Evolutionary conservation across 306 rosid genomes (phyloP), one percentile per base, ranked within the genome.

Genomic region (Vicia sativa): DNA sequence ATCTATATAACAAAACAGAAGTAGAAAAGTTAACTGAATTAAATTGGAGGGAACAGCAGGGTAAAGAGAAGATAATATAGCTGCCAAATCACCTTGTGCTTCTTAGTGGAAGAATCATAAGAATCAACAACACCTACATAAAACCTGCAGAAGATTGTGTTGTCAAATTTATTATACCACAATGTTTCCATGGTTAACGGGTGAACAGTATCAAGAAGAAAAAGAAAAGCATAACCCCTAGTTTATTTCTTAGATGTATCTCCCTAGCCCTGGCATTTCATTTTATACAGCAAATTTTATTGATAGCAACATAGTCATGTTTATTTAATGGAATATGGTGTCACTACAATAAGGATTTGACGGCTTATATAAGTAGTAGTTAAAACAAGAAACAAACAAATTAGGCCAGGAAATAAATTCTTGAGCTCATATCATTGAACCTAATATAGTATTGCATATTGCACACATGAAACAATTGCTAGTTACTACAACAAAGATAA

Each of bases 51-150:
- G 53, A 9, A 9, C 1, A 7, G 10, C 1, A 49, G 3, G 10
- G 9, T 12, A 57, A 23, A 57, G 25, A 66, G 35, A 70, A n/a
- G 57, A 23, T 7, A 37, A 43, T 23, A 44, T 71, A 54, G 35
- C 41, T 62, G 54, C 64, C 70, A 66, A 56, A 84, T 81, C 65
- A 93, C 97, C 95, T 68, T 72, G 78, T 93, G 96, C 83, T 64
- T 90, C 79, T 71, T 80, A 70, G 14, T 73, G 23, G 49, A 72
- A 57, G 83, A 45, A 79, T 82, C 83, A 80, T 65, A 89, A 52
- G 79, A 81, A 11, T 76, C 79, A 2, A 93, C 48, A 63, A 82
- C 65, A 43, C 98, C 95, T 56, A 64, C 58, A 80, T 90, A 86
- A 76, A 46, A 93, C 97, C 97, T 93, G 86, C 31, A 82, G 68